A percentile compares a stretch with the other conserved stretches of the same genome.
Conservation (phyloP, 371 early-diverging fungal species). For the Apophysomyces ossiformis region DNA sequence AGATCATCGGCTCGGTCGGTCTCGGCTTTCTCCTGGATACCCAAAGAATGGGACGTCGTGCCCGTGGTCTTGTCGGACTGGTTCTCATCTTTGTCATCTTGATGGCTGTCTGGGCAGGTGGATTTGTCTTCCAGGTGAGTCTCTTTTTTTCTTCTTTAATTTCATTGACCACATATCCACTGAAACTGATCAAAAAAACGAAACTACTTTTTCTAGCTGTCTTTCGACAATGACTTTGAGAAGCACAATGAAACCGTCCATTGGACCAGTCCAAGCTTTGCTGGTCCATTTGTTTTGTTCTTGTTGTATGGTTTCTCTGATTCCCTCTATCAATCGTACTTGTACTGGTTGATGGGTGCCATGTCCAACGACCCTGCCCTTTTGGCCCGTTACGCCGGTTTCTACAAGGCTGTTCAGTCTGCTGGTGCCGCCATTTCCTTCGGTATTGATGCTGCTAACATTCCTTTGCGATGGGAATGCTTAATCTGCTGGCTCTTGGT, state of each 20-base stretch:
- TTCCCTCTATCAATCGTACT: conserved; percentile 68
- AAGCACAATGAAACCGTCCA: conserved; percentile 28
- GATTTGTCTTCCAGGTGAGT: conserved; percentile 51
- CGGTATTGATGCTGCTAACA: conserved; percentile 33
- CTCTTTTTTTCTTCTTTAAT: too few relatives aligned
- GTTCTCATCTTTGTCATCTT: conserved; percentile 45
- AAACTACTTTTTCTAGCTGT: conserved; percentile 13
- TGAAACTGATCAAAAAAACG: not conserved
- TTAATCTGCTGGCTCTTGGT: conserved; percentile 34
- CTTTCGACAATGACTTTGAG: conserved; percentile 33
- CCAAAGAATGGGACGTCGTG: conserved; percentile 43
- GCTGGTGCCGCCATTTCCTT: conserved; percentile 39
- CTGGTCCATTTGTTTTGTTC: conserved; percentile 65
- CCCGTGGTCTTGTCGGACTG: conserved; percentile 57
- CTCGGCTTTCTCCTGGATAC: conserved; percentile 61
- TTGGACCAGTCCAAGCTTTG: conserved; percentile 43
- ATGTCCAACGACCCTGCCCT: conserved; percentile 65
- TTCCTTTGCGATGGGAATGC: conserved; percentile 29
- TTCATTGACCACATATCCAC: too few relatives aligned
- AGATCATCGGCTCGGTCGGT: conserved; percentile 61
- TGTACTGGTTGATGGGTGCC: conserved; percentile 78
- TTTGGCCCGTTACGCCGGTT: conserved; percentile 73
- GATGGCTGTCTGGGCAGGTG: conserved; percentile 64
- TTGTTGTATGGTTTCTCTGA: conserved; percentile 66
- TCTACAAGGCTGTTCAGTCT: conserved; percentile 69